phyloP scores from a whole-genome alignment of 2,329 filamentous ascomycete genomes.

The Lecanicillium sp. region DNA sequence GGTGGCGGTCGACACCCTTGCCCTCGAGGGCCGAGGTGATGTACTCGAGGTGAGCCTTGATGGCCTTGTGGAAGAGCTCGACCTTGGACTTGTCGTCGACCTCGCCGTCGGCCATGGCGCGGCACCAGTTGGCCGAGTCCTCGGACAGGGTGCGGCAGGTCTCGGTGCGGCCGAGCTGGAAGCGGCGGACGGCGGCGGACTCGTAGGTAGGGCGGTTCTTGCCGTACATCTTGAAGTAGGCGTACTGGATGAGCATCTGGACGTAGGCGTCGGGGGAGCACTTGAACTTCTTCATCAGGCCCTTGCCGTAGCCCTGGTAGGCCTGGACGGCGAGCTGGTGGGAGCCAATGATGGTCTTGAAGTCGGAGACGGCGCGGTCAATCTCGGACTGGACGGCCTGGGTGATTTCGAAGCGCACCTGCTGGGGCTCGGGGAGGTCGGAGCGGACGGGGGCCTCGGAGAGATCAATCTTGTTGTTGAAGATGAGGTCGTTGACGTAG shows the following conservation, averaged over 20 bases:
- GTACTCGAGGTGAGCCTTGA: conserved; percentile 80
- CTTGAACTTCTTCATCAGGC: conserved; percentile 98
- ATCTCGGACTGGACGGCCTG: conserved; percentile 70
- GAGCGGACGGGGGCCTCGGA: conserved; percentile 71
- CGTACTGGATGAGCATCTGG: conserved; percentile 96
- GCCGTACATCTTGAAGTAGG: conserved; percentile 98
- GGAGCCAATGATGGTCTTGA: conserved; percentile 70
- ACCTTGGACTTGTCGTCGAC: conserved; percentile 57
- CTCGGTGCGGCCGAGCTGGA: conserved; percentile 93
- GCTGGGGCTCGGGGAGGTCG: conserved; percentile 71
- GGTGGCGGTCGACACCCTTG: conserved; percentile 88
- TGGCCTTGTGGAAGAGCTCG: conserved; percentile 72
- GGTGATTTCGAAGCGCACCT: conserved; percentile 71
- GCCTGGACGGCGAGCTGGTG: conserved; percentile 92
- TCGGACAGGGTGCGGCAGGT: conserved; percentile 90
- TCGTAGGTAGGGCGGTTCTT: conserved; percentile 97
- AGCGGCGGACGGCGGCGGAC: conserved; percentile 87
- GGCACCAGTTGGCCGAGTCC: conserved; percentile 84
- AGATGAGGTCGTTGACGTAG: conserved; percentile 85
- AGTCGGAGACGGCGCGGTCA: conserved; percentile 69
- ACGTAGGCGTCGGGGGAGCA: conserved; percentile 96
- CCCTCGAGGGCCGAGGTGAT: conserved; percentile 84
- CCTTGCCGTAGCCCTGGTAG: conserved; percentile 97
- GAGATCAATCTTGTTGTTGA: conserved; percentile 90
- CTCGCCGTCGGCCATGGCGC: conserved; percentile 67